Evolutionary conservation across 1,284 basidiomycete genomes (phyloP).

Genomic region (Marasmius fiardii): DNA sequence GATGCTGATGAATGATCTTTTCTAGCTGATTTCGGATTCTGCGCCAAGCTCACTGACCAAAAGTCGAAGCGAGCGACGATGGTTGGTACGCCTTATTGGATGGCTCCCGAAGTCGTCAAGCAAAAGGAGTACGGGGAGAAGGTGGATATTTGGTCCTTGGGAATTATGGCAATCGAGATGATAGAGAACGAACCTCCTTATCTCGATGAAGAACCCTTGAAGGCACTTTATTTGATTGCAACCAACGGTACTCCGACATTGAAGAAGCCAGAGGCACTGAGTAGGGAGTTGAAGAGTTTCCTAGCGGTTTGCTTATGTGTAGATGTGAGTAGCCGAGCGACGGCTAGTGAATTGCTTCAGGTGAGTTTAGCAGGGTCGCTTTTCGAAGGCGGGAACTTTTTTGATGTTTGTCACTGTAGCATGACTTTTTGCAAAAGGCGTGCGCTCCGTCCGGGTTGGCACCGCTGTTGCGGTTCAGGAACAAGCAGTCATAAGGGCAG

Average conservation of each 20-base stretch:
- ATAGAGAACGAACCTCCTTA: slow-evolving; percentile 99
- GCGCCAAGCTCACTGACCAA: slow-evolving; percentile 95
- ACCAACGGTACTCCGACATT: slow-evolving; percentile 97
- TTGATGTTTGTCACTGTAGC: slow-evolving; percentile 43
- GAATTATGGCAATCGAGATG: slow-evolving; percentile 99
- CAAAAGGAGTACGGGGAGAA: slow-evolving; percentile 99
- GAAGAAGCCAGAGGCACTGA: slow-evolving; percentile 93
- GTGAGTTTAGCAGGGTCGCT: slow-evolving; percentile 43
- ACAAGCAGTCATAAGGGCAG: slow-evolving; percentile 26
- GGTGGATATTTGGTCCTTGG: slow-evolving; percentile 98
- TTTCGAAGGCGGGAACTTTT: neutral
- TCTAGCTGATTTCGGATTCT: slow-evolving; percentile 96
- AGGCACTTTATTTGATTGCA: slow-evolving; percentile 95
- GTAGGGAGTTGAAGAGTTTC: slow-evolving; percentile 92
- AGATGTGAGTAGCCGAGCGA: slow-evolving; percentile 93
- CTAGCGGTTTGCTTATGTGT: slow-evolving; percentile 96
- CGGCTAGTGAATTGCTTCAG: slow-evolving; percentile 87
- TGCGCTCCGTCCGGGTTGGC: slow-evolving; percentile 82
- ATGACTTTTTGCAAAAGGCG: slow-evolving; percentile 88
- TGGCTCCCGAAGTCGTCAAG: slow-evolving; percentile 99
- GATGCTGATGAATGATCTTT: neutral
- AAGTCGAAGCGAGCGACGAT: slow-evolving; percentile 98
- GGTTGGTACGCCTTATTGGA: slow-evolving; percentile 99
- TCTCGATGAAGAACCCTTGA: slow-evolving; percentile 95
- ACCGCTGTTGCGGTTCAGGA: slow-evolving; percentile 75